These are phyloP conservation scores for Globisporangium takayamanum DNA, from an alignment of 352 stramenopile genomes.

Conservation along the genomic window DNA sequence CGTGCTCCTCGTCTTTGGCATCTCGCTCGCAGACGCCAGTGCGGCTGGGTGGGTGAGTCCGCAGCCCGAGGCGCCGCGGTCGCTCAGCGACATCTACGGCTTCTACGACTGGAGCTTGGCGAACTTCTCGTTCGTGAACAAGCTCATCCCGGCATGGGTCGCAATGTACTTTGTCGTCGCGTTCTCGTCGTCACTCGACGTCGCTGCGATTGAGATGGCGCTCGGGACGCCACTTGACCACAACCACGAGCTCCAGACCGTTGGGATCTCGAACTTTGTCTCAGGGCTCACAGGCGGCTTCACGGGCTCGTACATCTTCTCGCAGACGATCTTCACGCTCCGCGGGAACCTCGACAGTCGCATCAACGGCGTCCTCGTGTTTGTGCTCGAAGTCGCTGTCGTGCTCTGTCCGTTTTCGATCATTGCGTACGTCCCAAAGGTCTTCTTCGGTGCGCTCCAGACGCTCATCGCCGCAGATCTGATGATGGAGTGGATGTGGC, in stretches of 20 bases:
- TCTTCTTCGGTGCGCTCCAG: constrained; percentile 96
- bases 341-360: constrained; percentile 70
- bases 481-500: constrained; percentile 95
- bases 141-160: constrained; percentile 88
- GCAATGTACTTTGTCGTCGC: constrained; percentile 98
- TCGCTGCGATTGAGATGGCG: constrained; percentile 97
- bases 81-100: constrained; percentile 69
- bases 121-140: constrained; percentile 48
- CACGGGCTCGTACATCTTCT: constrained; percentile 99
- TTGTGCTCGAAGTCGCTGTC: constrained; percentile 64
- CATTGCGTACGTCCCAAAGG: constrained; percentile 94
- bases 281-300: constrained; percentile 95
- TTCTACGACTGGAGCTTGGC: constrained; percentile 71
- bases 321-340: constrained; percentile 92
- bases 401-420: constrained; percentile 91
- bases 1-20: constrained; percentile 66
- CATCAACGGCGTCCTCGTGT: constrained; percentile 67
- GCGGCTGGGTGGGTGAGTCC: constrained; percentile 89
- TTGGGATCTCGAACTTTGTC: constrained; percentile 95
- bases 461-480: constrained; percentile 96
- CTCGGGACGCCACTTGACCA: constrained; percentile 92
- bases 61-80: constrained; percentile 47
- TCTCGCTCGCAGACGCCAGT: constrained; percentile 86
- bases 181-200: constrained; percentile 96
- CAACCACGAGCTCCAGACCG: constrained; percentile 93